Evolutionary conservation across 345 rosid species (phyloP).

Genomic region (Rhodamnia argentea): DNA sequence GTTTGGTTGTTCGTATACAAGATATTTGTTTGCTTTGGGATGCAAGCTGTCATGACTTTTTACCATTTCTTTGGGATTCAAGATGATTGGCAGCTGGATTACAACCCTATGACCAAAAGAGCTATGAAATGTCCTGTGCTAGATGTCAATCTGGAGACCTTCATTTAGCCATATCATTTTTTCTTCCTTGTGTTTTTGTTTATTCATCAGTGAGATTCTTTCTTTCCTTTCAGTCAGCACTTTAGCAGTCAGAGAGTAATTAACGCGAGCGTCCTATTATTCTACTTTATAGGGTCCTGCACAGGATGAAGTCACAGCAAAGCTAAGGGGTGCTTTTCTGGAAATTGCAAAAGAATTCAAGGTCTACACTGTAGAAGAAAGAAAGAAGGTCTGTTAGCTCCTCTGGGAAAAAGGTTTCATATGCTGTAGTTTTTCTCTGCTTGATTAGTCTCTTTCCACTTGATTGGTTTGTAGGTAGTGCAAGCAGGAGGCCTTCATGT

Average conservation of each 20-base stretch:
- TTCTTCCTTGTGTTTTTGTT: background rate
- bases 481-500: constrained; percentile 95
- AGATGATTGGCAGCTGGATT: background rate
- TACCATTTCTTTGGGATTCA: background rate
- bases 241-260: background rate
- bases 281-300: constrained; percentile 58
- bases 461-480: constrained; percentile 46
- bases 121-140: background rate
- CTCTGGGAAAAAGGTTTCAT: constrained; percentile 2
- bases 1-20: background rate
- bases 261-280: background rate
- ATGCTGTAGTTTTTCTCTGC: constrained; percentile 1
- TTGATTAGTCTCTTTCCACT: constrained; percentile 1
- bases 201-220: background rate
- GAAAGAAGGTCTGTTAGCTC: constrained; percentile 39
- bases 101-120: background rate
- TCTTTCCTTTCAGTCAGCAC: background rate
- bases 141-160: background rate
- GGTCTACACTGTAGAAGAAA: constrained; percentile 78
- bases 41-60: background rate
- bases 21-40: background rate
- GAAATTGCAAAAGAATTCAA: constrained; percentile 72
- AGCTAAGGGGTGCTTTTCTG: constrained; percentile 63
- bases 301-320: constrained; percentile 82
- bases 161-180: background rate